A percentile compares a stretch with the other conserved stretches of the same genome.
These are phyloP conservation scores for Plantago major DNA, from an alignment of 257 asterid genomes.

Conservation along the genomic window DNA sequence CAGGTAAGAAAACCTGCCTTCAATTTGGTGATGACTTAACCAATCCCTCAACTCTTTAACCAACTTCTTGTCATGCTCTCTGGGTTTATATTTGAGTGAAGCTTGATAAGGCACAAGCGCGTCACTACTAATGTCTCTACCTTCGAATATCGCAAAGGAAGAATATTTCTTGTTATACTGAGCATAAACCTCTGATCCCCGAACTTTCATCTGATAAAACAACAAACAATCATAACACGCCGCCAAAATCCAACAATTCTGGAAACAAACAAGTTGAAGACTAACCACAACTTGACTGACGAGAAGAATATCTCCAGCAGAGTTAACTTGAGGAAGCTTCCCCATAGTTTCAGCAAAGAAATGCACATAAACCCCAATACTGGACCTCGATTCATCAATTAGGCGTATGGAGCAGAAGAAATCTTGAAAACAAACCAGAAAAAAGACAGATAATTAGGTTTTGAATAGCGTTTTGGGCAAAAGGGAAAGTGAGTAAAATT, in stretches of 20 bases:
- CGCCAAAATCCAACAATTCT: not conserved
- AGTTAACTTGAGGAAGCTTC: conserved; percentile 53
- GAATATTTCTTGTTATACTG: conserved; percentile 61
- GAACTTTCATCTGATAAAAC: conserved; percentile 47
- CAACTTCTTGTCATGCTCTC: conserved; percentile 46
- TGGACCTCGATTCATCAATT: conserved; percentile 54
- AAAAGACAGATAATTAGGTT: not conserved
- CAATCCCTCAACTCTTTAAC: conserved; percentile 44
- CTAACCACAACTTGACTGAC: conserved; percentile 43
- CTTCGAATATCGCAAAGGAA: conserved; percentile 65
- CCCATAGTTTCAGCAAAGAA: conserved; percentile 56
- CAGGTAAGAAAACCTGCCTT: conserved; percentile 32
- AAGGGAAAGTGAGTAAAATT: not conserved
- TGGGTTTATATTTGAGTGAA: conserved; percentile 44
- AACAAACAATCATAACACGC: not conserved
- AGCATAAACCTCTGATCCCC: conserved; percentile 50
- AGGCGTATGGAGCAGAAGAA: conserved; percentile 44
- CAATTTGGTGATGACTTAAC: conserved; percentile 35
- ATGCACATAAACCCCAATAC: conserved; percentile 36
- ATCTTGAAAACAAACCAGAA: conserved; percentile 36
- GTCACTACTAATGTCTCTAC: conserved; percentile 29
- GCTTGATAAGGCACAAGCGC: conserved; percentile 54
- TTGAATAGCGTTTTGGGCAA: too few relatives aligned
- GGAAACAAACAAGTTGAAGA: too few relatives aligned
- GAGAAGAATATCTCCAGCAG: conserved; percentile 57